Evolutionary conservation across 768 basidiomycete genomes (phyloP).

Genomic region (Mycena vulgaris): DNA sequence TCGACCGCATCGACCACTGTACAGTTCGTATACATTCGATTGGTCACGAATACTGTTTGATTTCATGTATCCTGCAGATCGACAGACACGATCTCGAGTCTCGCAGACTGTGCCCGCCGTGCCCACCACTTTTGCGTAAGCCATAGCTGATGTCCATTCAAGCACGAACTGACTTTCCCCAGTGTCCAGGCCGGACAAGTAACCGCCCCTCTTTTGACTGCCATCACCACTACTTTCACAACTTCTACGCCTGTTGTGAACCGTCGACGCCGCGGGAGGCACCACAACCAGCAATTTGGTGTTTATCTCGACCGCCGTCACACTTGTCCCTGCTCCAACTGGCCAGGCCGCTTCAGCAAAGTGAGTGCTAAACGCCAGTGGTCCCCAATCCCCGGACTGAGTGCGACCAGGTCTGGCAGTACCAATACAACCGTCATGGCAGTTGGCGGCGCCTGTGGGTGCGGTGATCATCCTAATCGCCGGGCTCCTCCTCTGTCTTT

Average conservation of each 20-base stretch:
- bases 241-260: neutral
- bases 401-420: conserved; percentile 1
- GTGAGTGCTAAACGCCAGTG: neutral
- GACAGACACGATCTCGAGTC: neutral
- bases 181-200: neutral
- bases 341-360: neutral
- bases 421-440: neutral
- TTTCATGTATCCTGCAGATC: neutral
- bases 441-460: conserved; percentile 20
- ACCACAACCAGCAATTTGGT: neutral
- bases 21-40: neutral
- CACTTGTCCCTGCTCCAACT: conserved; percentile 12
- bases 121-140: conserved; percentile 1
- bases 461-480: conserved; percentile 20
- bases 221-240: neutral
- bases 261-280: neutral
- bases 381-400: neutral
- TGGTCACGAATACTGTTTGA: neutral
- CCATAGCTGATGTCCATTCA: neutral
- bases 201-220: neutral
- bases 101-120: neutral
- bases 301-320: neutral
- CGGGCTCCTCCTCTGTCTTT: conserved; percentile 25
- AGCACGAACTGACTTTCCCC: neutral
- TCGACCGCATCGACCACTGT: neutral